Percentiles rank a stretch among this genome's conserved stretches.
phyloP scores from a whole-genome alignment of 331 rosid genomes.

The Pyrus hybrid region DNA sequence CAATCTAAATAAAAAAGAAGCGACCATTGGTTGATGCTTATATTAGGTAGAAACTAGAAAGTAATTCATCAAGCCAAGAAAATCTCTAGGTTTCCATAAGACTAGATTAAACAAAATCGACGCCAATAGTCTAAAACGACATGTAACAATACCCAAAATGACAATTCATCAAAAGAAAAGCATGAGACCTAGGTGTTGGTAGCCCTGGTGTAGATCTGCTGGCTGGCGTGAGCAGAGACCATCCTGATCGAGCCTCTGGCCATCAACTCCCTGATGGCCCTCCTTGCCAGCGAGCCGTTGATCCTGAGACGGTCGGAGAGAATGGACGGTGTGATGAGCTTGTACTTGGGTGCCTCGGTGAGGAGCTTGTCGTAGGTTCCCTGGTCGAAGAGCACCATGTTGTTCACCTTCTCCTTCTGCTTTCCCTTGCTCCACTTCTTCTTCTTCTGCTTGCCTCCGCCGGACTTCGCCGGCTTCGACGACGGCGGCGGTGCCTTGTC shows the following conservation, averaged over 20 bases:
- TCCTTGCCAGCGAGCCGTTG: slow-evolving; percentile 16
- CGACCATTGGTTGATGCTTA: background rate
- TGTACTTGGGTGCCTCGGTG: slow-evolving; percentile 20
- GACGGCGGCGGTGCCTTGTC: slow-evolving; percentile 13
- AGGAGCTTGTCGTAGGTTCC: slow-evolving; percentile 28
- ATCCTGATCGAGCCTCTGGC: slow-evolving; percentile 13
- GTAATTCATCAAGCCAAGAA: background rate
- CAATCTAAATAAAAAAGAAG: background rate
- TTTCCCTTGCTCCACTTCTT: slow-evolving; percentile 29
- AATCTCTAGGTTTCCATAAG: background rate
- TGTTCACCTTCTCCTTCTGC: slow-evolving; percentile 30
- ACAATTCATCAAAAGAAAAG: background rate
- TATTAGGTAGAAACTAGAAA: background rate
- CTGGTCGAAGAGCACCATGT: slow-evolving; percentile 23
- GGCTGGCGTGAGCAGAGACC: slow-evolving; percentile 18
- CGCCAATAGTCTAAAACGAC: background rate
- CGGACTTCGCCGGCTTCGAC: slow-evolving; percentile 13
- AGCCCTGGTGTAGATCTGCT: slow-evolving; percentile 20
- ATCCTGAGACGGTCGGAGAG: slow-evolving; percentile 23
- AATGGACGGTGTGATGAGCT: slow-evolving; percentile 25
- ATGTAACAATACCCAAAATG: background rate
- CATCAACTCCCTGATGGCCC: slow-evolving; percentile 18
- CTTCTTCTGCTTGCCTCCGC: slow-evolving; percentile 15
- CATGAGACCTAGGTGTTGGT: slow-evolving; percentile 10
- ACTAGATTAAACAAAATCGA: background rate